Evolutionary conservation across 139 green algal genomes (phyloP), one percentile per base, ranked within the genome.

Genomic region (Micromonas commoda): DNA sequence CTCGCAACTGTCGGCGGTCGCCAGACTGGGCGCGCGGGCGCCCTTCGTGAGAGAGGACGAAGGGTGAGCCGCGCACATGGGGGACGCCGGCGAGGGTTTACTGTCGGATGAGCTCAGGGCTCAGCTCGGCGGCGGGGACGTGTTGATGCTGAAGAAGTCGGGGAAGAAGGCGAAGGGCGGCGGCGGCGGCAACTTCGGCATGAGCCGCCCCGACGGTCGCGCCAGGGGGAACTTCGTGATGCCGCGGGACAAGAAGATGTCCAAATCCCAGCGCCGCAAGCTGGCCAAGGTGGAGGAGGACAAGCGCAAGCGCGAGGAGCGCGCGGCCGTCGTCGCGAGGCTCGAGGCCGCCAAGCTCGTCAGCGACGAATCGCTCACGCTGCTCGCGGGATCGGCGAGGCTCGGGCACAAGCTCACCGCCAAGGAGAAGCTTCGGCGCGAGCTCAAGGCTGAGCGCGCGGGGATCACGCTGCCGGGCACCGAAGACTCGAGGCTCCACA

Each of bases 391-490:
- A 37, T 53, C 68, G 20, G 31, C 68, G 68, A 33, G 21, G 37
- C 23, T 75, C 1, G 68, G 68, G 35, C n/a, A 38, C 21, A 75
- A 32, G 29, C 34, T 38, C 23, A 75, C 68, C 20, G 38, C 37
- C 37, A 75, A 32, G 29, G 68, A 75, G 68, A 75, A 75, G 21
- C 24, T 75, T 35, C 52, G 37, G 37, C 52, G 38, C n/a, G 37
- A 38, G 38, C 24, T 75, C 19, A 75, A 75, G 38, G 68, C 68
- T 24, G 68, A 75, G 33, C 68, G 68, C 37, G 38, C 38, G 35
- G 68, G 68, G 3, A 39, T 70, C 31, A 38, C 19, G 34, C 31
- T 70, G 20, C 63, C 63, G 28, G 63, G 63, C 37, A 26, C 52
- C 37, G 38, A 61, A 20, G 35, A 64, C 1, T 38, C 37, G 35